Evolutionary conservation across 2,329 filamentous ascomycete genomes (phyloP).

Genomic region (Fusarium robinianum): DNA sequence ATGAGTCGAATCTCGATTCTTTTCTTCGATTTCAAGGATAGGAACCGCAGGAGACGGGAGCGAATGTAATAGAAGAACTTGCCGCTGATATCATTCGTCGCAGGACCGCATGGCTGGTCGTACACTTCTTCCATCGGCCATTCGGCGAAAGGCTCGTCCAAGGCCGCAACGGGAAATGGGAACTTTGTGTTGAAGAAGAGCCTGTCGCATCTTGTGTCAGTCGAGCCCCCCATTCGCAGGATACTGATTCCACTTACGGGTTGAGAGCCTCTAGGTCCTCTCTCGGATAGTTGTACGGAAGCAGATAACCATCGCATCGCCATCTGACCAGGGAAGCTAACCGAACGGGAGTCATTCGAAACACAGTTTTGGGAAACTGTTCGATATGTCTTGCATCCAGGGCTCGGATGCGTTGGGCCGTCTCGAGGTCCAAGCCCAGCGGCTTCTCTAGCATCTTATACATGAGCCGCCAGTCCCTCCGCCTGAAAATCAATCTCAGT

Average conservation of each 20-base stretch:
- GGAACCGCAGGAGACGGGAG: slow-evolving; percentile 28
- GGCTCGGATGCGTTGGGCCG: not conserved
- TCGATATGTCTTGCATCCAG: slow-evolving; percentile 18
- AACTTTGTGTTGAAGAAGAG: slow-evolving; percentile 15
- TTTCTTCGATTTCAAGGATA: too few species aligned
- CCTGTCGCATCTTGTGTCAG: slow-evolving; percentile 17
- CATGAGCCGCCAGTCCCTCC: too few species aligned
- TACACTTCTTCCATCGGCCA: slow-evolving; percentile 37
- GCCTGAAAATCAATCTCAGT: too few species aligned
- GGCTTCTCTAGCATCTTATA: too few species aligned
- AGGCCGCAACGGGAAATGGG: slow-evolving; percentile 5
- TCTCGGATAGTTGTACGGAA: slow-evolving; percentile 31
- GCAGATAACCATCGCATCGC: slow-evolving; percentile 29
- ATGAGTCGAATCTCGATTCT: slow-evolving; percentile 15
- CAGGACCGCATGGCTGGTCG: slow-evolving; percentile 18
- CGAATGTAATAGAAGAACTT: slow-evolving; percentile 38
- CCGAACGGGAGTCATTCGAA: slow-evolving; percentile 27
- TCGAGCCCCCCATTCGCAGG: not conserved
- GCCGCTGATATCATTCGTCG: slow-evolving; percentile 36
- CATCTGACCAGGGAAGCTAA: slow-evolving; percentile 23
- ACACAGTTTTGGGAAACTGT: not conserved
- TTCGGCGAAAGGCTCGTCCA: slow-evolving; percentile 34
- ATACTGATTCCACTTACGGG: slow-evolving; percentile 26
- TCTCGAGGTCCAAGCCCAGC: too few species aligned
- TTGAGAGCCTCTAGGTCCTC: slow-evolving; percentile 21